Conservation (phyloP, 306 rosid species). For the Cucurbita maxima region DNA sequence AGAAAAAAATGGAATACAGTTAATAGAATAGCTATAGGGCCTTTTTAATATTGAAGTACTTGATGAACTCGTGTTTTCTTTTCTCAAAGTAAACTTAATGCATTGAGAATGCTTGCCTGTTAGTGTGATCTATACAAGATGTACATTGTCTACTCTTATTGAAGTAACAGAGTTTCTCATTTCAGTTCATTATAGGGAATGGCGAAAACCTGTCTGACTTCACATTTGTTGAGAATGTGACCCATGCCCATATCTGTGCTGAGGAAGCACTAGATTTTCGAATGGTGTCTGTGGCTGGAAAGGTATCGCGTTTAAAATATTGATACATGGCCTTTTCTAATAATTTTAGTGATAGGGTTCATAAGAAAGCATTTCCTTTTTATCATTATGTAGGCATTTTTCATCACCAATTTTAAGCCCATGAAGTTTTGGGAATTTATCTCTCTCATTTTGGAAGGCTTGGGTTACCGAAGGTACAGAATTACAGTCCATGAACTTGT, state of each 20-base stretch:
- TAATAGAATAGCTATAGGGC: background rate
- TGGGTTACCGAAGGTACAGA: conserved; percentile 66
- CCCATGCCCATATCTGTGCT: conserved; percentile 80
- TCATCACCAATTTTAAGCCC: conserved; percentile 66
- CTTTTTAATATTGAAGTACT: background rate
- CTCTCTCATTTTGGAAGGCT: conserved; percentile 41
- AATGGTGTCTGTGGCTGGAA: conserved; percentile 61
- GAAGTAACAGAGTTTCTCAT: conserved; percentile 48
- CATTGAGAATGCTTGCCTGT: background rate
- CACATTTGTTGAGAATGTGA: conserved; percentile 65
- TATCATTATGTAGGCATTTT: conserved; percentile 54
- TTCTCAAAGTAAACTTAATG: background rate
- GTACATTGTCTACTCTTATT: conserved; percentile 6
- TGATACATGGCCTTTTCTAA: conserved; percentile 5
- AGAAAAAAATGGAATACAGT: background rate
- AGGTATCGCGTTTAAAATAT: conserved; percentile 25
- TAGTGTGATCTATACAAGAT: background rate
- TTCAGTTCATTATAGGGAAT: conserved; percentile 81
- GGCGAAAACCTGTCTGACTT: conserved; percentile 64
- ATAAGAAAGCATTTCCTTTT: conserved; percentile 11
- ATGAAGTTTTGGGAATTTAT: conserved; percentile 60
- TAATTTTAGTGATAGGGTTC: conserved; percentile 6
- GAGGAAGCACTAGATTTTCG: conserved; percentile 61
- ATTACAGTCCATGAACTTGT: background rate
- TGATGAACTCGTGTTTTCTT: background rate